A percentile compares a stretch with the other conserved stretches of the same genome.
Conservation (phyloP, 139 green algal genomes). For the Volvox africanus region DNA sequence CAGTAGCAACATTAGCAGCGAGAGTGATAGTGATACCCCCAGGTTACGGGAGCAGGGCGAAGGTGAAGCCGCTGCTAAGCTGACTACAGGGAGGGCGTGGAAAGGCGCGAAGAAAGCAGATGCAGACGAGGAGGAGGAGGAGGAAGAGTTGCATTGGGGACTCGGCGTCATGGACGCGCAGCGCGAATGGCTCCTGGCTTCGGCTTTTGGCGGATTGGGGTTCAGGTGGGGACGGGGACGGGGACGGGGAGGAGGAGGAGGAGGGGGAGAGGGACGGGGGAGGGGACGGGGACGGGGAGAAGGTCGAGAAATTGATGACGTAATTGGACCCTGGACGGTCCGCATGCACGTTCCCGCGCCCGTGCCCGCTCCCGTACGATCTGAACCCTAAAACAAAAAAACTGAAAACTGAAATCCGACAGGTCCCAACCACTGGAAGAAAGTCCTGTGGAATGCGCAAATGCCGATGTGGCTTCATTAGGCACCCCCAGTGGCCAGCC, state of each 20-base stretch:
- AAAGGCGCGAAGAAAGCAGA: too few relatives aligned
- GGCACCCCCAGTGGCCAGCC: too few relatives aligned
- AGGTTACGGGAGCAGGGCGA: too few relatives aligned
- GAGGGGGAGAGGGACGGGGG: not conserved
- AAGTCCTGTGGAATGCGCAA: not conserved
- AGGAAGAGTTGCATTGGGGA: not conserved
- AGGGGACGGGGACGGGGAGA: too few relatives aligned
- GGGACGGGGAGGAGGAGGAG: not conserved
- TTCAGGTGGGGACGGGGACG: conserved; percentile 20
- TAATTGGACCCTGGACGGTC: too few relatives aligned
- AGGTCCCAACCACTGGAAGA: not conserved
- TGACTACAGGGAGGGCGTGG: too few relatives aligned
- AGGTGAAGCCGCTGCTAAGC: not conserved
- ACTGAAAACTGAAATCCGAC: not conserved
- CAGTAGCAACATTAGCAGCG: not conserved
- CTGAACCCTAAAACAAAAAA: too few relatives aligned
- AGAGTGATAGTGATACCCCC: too few relatives aligned
- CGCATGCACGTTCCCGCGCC: too few relatives aligned
- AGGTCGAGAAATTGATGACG: too few relatives aligned
- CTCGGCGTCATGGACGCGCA: conserved; percentile 10
- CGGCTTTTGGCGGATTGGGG: conserved; percentile 35
- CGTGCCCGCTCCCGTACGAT: too few relatives aligned
- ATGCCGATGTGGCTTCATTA: not conserved
- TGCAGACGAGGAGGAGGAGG: conserved; percentile 1
- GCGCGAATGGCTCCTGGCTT: conserved; percentile 39